phyloP scores from a whole-genome alignment of 2,329 filamentous ascomycete species.

The Venturia oleaginea region DNA sequence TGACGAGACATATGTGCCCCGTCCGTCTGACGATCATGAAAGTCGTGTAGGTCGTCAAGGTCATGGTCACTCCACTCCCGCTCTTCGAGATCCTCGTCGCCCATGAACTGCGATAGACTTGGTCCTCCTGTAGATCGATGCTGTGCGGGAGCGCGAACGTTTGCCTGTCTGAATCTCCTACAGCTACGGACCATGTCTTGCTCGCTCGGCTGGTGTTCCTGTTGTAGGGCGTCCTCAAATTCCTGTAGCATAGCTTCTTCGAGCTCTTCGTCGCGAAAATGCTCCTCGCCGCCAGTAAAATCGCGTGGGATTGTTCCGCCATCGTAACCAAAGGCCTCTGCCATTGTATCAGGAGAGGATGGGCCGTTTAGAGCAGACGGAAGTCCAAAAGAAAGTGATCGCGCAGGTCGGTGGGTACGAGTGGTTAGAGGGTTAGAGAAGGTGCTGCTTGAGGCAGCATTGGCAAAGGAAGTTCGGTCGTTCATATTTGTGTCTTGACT shows the following conservation, averaged over 20 bases:
- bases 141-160: not conserved
- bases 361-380: not conserved
- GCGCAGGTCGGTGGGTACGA: not conserved
- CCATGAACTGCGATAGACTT: not conserved
- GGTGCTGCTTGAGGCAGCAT: not conserved
- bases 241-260: not conserved
- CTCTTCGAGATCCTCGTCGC: not conserved
- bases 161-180: not conserved
- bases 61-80: not conserved
- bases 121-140: not conserved
- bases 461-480: not conserved
- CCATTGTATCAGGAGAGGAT: not conserved
- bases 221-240: not conserved
- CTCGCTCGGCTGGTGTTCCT: not conserved
- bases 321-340: not conserved
- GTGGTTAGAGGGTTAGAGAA: not conserved
- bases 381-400: not conserved
- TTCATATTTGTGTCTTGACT: not conserved
- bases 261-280: not conserved
- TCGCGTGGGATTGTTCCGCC: not conserved
- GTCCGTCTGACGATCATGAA: not conserved
- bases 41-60: not conserved
- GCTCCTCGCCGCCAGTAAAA: not conserved
- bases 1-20: not conserved
- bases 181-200: not conserved